Evolutionary conservation across 2,329 filamentous ascomycete species (phyloP), one percentile per base, ranked within the genome.

Genomic region (Aspergillus pseudotamarii): DNA sequence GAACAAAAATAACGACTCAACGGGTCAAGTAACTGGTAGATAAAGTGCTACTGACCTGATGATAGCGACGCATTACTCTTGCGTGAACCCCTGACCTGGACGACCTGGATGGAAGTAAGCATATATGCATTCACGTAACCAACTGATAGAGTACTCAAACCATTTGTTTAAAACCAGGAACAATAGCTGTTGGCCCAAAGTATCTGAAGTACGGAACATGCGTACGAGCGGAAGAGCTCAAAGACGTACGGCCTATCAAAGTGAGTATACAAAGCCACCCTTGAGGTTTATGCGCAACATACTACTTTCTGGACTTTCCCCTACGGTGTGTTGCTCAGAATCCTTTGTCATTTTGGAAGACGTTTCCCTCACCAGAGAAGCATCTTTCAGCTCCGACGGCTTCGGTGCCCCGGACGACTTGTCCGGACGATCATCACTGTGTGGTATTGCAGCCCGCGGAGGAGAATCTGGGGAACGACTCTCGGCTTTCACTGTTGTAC

Each of bases 141-240:
- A 50, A 32, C 9, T 19, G 9, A 51, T 9, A n/a, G 38, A n/a
- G 36, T 21, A 38, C 51, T 54, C 69, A 23, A 30, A 96, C 91
- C 92, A 96, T 96, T 76, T 96, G 92, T 78, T 96, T 96, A 80
- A 93, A 96, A 26, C 93, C 93, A 1, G 93, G 93, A 58, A 95
- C 92, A 72, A 96, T 96, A 66, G 93, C 93, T 1, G 93, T 96
- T 0, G 92, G 92, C 0, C 93, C 93, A 74, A 96, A 95, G 77
- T 95, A 96, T 64, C 93, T 85, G 71, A 96, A 96, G 75, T 95
- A 97, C 0, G 93, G 93, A 66, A 96, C 91, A 59, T 80, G 77
- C 11, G 77, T 79, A 60, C 76, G 77, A 65, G 71, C 70, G 32
- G 65, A 73, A 50, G 75, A 75, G 65, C 76, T 75, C 34, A 79